Percentiles rank a stretch among this genome's conserved stretches.
phyloP scores from a whole-genome alignment of 2,329 filamentous ascomycete genomes.

The Hypoxylon sp. region DNA sequence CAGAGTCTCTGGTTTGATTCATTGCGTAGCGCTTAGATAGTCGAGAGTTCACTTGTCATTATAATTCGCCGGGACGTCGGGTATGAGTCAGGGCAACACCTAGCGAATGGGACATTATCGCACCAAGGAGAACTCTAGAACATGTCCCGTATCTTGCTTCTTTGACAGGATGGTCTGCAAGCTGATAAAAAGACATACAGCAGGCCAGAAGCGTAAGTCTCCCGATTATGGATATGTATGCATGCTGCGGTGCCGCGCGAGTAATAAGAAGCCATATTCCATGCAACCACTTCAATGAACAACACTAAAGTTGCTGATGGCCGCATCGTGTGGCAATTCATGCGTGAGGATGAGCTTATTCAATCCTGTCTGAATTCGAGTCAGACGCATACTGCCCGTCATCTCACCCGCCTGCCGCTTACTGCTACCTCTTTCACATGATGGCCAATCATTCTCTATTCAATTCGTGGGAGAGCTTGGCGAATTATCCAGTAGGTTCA shows the following conservation, averaged over 20 bases:
- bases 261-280: conserved; percentile 31
- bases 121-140: conserved; percentile 15
- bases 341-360: conserved; percentile 43
- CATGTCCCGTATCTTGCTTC: conserved; percentile 25
- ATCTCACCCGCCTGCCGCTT: conserved; percentile 29
- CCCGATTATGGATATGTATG: conserved; percentile 31
- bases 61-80: conserved; percentile 21
- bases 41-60: conserved; percentile 33
- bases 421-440: conserved; percentile 22
- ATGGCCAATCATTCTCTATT: conserved; percentile 18
- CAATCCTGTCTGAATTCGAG: conserved; percentile 29
- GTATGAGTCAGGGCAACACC: conserved; percentile 42
- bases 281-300: conserved; percentile 32
- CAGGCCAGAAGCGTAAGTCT: conserved; percentile 31
- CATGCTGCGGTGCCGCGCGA: conserved; percentile 37
- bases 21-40: conserved; percentile 29
- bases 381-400: conserved; percentile 39
- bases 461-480: conserved; percentile 6
- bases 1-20: conserved; percentile 35
- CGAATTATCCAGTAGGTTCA: conserved; percentile 14
- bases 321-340: conserved; percentile 39
- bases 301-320: conserved; percentile 31
- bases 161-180: conserved; percentile 24
- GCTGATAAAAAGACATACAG: conserved; percentile 28
- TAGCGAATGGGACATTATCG: conserved; percentile 41